Base-by-base conservation (phyloP, 2,329 filamentous ascomycete species). In the Diplodia mutila region DNA sequence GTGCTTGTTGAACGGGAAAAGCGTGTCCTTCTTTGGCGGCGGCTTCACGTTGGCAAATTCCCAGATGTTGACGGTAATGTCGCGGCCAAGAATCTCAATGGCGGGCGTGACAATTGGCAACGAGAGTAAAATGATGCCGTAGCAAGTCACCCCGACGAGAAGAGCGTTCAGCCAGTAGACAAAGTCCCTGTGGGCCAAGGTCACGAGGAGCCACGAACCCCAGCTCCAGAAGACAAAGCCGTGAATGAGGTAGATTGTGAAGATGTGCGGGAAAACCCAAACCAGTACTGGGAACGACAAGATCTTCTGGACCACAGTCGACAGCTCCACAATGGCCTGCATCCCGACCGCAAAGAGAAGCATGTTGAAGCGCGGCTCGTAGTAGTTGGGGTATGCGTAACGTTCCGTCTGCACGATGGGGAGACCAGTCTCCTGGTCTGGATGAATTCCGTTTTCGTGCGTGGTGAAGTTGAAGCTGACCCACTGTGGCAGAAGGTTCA, bases 161-260 rank as follows among this genome's bases (percentile, higher is more conserved):
- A 78, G 67, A 14, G 80, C 71, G 29, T 75, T 77, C 46, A 76
- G 70, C 64, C 77, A 76, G 68, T 79, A 81, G 3, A 71, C 70
- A 16, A 79, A 68, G 18, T 70, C 71, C 3, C 71, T 71, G 0
- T 71, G 68, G 4, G 77, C 77, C 18, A 81, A 73, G 52, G 74
- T 70, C 2, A 79, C 72, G 65, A 77, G 73, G 27, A 80, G 73
- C 74, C 76, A 80, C 34, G 74, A 73, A 25, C 79, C 79, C 69
- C 78, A 77, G 55, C 71, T 76, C 79, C 79, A 81, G 81, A 86
- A 75, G 72, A 85, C 68, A 72, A 84, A 64, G 46, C 82, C 82
- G 70, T 84, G 82, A 59, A 83, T 75, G 8, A 84, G 78, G 70
- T 84, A 84, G 65, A 84, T 81, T 46, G 81, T 84, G 72, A 83